Evolutionary conservation across 2,329 filamentous ascomycete species (phyloP).

Genomic region (Proliferodiscus dingleyae): DNA sequence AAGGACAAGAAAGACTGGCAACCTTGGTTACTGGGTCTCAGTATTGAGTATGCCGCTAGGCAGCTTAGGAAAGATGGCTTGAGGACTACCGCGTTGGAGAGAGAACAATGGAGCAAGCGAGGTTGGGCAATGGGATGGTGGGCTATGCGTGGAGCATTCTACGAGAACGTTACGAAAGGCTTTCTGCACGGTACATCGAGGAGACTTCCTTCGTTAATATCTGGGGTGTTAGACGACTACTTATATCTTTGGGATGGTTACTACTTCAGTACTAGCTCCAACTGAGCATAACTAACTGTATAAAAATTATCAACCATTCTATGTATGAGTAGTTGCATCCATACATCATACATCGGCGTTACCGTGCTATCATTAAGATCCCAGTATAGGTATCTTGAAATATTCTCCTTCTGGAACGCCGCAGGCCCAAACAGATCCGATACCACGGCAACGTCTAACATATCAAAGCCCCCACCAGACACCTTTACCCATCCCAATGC

Average conservation of each 20-base stretch:
- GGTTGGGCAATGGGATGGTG: constrained; percentile 94
- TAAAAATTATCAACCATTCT: neutral
- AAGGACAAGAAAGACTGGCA: constrained; percentile 77
- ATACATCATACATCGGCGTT: neutral
- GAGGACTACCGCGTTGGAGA: constrained; percentile 79
- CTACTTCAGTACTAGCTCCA: constrained; percentile 58
- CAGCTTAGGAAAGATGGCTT: constrained; percentile 62
- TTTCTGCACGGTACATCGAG: constrained; percentile 53
- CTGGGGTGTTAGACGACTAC: constrained; percentile 88
- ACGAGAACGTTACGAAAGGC: constrained; percentile 82
- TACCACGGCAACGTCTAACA: too few relatives aligned
- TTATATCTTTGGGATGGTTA: constrained; percentile 98
- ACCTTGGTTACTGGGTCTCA: constrained; percentile 84
- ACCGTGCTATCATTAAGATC: too few relatives aligned
- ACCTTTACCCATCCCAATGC: too few relatives aligned
- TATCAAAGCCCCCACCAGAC: too few relatives aligned
- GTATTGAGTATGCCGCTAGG: constrained; percentile 82
- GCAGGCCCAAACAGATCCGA: too few relatives aligned
- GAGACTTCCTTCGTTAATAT: constrained; percentile 60
- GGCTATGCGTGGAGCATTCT: constrained; percentile 94
- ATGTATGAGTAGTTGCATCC: neutral
- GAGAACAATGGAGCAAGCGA: constrained; percentile 81
- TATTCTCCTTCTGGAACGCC: too few relatives aligned
- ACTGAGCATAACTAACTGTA: constrained; percentile 15
- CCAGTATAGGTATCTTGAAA: too few relatives aligned